Evolutionary conservation across 176 grass and related monocot species (phyloP).

Genomic region (Paspalum notatum): DNA sequence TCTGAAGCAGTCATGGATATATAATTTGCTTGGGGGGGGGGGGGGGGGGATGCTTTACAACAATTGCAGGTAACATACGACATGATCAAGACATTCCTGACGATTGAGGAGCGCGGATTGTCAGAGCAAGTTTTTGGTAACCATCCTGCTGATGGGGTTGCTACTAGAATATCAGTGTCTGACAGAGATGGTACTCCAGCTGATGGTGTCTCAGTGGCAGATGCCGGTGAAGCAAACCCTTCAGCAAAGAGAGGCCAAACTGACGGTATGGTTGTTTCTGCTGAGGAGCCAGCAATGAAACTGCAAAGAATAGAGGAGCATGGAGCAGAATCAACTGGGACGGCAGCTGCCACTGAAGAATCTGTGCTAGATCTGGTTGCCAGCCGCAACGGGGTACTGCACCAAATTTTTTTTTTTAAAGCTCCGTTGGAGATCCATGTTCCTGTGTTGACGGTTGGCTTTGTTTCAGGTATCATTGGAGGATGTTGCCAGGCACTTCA

Average conservation of each 20-base stretch:
- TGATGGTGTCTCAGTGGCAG: not conserved
- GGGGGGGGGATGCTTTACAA: slow-evolving; percentile 19
- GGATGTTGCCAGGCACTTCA: slow-evolving; percentile 58
- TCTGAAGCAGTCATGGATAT: not conserved
- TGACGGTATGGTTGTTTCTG: not conserved
- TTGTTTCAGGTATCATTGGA: slow-evolving; percentile 68
- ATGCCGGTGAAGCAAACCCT: slow-evolving; percentile 20
- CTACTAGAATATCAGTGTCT: slow-evolving; percentile 9
- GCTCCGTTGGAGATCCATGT: not conserved
- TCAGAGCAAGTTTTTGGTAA: slow-evolving; percentile 55
- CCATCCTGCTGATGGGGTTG: slow-evolving; percentile 14
- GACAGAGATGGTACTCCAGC: not conserved
- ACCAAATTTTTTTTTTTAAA: slow-evolving; percentile 1
- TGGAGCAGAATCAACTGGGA: not conserved
- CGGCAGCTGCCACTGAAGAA: slow-evolving; percentile 45
- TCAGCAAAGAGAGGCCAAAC: slow-evolving; percentile 35
- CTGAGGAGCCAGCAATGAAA: slow-evolving; percentile 52
- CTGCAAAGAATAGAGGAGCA: slow-evolving; percentile 48
- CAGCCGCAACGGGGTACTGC: slow-evolving; percentile 57
- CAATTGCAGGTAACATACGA: slow-evolving; percentile 76
- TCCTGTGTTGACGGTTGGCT: slow-evolving; percentile 7
- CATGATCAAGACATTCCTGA: slow-evolving; percentile 69
- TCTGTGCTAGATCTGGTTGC: slow-evolving; percentile 59
- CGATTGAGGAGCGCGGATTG: slow-evolving; percentile 58
- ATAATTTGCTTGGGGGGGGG: not conserved